Conservation (phyloP, 495 filamentous ascomycete genomes). For the Hypoxylon cercidicola region DNA sequence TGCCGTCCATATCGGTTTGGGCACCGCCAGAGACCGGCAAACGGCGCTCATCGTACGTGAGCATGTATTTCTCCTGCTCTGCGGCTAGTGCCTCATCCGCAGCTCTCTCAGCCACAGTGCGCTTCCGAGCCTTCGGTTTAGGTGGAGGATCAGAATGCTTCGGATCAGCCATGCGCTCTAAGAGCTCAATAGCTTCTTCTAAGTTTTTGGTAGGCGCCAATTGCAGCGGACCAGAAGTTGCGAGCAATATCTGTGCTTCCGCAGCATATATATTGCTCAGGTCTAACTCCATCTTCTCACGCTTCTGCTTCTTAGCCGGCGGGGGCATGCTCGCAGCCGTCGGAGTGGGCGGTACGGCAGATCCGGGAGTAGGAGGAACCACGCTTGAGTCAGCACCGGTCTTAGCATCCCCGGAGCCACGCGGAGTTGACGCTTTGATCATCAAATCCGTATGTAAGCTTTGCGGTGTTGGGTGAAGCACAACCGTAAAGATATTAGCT, state of each 20-base stretch:
- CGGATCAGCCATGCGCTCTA: slow-evolving; percentile 77
- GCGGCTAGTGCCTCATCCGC: slow-evolving; percentile 92
- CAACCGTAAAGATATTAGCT: slow-evolving; percentile 76
- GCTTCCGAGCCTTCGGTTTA: slow-evolving; percentile 87
- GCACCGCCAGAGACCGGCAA: slow-evolving; percentile 66
- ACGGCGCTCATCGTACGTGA: slow-evolving; percentile 88
- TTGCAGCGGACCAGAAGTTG: slow-evolving; percentile 77
- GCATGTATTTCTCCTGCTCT: slow-evolving; percentile 89
- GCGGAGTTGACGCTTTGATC: slow-evolving; percentile 78
- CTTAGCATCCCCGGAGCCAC: slow-evolving; percentile 55
- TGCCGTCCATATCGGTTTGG: slow-evolving; percentile 67
- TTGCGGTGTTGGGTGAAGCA: slow-evolving; percentile 85
- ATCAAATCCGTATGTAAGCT: slow-evolving; percentile 77
- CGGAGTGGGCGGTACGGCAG: slow-evolving; percentile 70
- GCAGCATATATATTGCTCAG: slow-evolving; percentile 74
- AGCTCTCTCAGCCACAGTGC: slow-evolving; percentile 91
- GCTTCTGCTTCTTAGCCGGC: slow-evolving; percentile 75
- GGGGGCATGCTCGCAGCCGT: slow-evolving; percentile 61
- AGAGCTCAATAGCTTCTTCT: slow-evolving; percentile 71
- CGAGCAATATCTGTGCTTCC: slow-evolving; percentile 74
- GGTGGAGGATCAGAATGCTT: slow-evolving; percentile 80
- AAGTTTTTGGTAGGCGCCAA: slow-evolving; percentile 76
- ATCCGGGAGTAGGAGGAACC: slow-evolving; percentile 72
- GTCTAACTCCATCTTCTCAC: slow-evolving; percentile 76
- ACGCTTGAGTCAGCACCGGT: slow-evolving; percentile 62